Evolutionary conservation across 495 filamentous ascomycete genomes (phyloP), one percentile per base, ranked within the genome.

Genomic region (Clohesyomyces aquaticus): DNA sequence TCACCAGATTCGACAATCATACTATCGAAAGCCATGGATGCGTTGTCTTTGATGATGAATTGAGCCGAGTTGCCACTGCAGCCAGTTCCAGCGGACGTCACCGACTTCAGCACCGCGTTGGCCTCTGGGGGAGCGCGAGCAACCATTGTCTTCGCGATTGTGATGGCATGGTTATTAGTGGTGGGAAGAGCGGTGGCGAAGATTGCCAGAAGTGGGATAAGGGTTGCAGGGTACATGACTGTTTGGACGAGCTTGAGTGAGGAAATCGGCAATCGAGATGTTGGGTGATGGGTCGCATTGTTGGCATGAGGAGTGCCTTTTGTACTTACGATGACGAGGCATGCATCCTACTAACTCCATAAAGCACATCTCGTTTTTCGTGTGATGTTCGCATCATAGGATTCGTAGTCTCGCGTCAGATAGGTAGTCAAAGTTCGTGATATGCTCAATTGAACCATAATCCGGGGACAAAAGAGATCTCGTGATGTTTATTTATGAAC

Each of bases 21-120:
- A 19, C 45, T 21, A 26, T 46, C 47, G 38, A 65, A 65, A 14
- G 32, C 43, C 9, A 64, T 28, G 0, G 46, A 25, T 14, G 61
- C 61, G 29, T 45, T 28, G 16, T 57, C 61, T 10, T 52, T 14
- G 41, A 54, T 46, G 14, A 65, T 0, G 27, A 59, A 59, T 19
- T 9, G 12, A 16, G 55, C 62, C 4, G 62, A 45, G 41, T 65
- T 65, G 45, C 21, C n/a, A 46, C 28, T 32, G 55, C 62, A 65
- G 32, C 62, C 62, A 9, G 54, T 38, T 21, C 62, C 62, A 25
- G 2, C 54, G 22, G 55, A 45, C 16, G 28, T 46, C 28, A 53
- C 22, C n/a, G 54, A 65, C 35, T 65, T 65, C 54, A 65, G 10
- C 14, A 59, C 48, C 2, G 62, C 22, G 1, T 65, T 65, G 28